A percentile compares a stretch with the other conserved stretches of the same genome.
Conservation (phyloP, 2,329 filamentous ascomycete genomes). For the Teratosphaeria gauchensis region DNA sequence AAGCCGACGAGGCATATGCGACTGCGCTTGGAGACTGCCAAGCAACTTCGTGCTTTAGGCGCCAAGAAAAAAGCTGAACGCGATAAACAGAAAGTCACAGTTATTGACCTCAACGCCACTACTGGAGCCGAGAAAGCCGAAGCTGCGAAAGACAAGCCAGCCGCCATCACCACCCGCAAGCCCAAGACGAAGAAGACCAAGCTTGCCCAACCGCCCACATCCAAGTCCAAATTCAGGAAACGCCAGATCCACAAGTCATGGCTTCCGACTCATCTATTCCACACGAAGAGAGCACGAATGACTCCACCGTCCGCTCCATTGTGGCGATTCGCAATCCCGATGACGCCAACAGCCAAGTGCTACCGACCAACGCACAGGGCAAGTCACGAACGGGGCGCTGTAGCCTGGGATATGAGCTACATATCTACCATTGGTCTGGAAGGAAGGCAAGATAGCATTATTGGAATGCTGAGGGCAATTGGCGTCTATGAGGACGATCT, state of each 20-base stretch:
- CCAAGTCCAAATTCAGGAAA: conserved; percentile 66
- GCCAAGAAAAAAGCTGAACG: conserved; percentile 38
- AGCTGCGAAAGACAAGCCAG: background rate
- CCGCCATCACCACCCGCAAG: conserved; percentile 25
- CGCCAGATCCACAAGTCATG: conserved; percentile 83
- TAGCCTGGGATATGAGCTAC: conserved; percentile 93
- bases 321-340: conserved; percentile 83
- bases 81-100: conserved; percentile 21
- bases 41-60: conserved; percentile 55
- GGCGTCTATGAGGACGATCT: conserved; percentile 44
- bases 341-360: conserved; percentile 80
- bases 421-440: conserved; percentile 75
- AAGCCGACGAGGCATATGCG: conserved; percentile 46
- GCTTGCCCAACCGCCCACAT: conserved; percentile 54
- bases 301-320: conserved; percentile 64
- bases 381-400: conserved; percentile 61
- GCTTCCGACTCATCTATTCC: conserved; percentile 90
- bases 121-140: background rate
- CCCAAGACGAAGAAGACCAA: conserved; percentile 62
- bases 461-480: conserved; percentile 56
- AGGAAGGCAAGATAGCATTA: conserved; percentile 54
- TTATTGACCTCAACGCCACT: conserved; percentile 12
- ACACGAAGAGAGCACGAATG: conserved; percentile 87
- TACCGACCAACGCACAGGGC: conserved; percentile 82
- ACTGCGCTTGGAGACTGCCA: conserved; percentile 66